Evolutionary conservation across 192 early-diverging fungal genomes (phyloP).

Genomic region (Coemansia sp.): DNA sequence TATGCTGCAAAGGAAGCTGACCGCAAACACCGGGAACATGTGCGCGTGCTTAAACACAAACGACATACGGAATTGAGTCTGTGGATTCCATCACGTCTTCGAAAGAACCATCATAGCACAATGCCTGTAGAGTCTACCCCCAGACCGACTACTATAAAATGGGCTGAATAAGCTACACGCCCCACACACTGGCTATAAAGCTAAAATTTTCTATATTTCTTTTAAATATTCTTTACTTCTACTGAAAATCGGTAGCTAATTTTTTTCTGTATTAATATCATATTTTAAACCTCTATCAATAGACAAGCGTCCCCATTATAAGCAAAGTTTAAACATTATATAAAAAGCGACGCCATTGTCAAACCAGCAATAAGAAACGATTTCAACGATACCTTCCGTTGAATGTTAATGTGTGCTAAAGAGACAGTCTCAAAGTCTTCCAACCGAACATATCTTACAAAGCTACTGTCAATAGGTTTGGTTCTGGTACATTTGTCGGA

Average conservation of each 20-base stretch:
- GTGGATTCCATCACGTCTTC: slow-evolving; percentile 13
- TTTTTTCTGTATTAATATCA: neutral
- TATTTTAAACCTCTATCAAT: neutral
- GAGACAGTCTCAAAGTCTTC: slow-evolving; percentile 15
- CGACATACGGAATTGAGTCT: slow-evolving; percentile 8
- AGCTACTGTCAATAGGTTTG: slow-evolving; percentile 16
- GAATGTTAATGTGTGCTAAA: neutral
- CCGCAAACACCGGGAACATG: slow-evolving; percentile 15
- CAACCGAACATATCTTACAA: slow-evolving; percentile 27
- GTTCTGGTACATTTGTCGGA: slow-evolving; percentile 28
- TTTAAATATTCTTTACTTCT: too few relatives aligned
- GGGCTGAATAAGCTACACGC: slow-evolving; percentile 4
- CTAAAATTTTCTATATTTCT: too few relatives aligned
- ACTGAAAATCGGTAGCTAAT: too few relatives aligned
- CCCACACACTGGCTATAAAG: too few relatives aligned
- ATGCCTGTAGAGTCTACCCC: neutral
- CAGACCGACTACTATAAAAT: slow-evolving; percentile 12
- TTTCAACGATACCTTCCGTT: slow-evolving; percentile 7
- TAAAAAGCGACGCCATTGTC: slow-evolving; percentile 5
- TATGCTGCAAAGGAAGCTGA: slow-evolving; percentile 10
- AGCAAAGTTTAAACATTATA: neutral
- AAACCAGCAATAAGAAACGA: slow-evolving; percentile 8
- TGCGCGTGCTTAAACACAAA: slow-evolving; percentile 7
- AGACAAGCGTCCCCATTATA: neutral
- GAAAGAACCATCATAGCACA: slow-evolving; percentile 4